Percentiles rank a stretch among this genome's conserved stretches.
These are phyloP conservation scores for Leccinum uliginosum DNA, from an alignment of 768 basidiomycete species.

Conservation along the genomic window DNA sequence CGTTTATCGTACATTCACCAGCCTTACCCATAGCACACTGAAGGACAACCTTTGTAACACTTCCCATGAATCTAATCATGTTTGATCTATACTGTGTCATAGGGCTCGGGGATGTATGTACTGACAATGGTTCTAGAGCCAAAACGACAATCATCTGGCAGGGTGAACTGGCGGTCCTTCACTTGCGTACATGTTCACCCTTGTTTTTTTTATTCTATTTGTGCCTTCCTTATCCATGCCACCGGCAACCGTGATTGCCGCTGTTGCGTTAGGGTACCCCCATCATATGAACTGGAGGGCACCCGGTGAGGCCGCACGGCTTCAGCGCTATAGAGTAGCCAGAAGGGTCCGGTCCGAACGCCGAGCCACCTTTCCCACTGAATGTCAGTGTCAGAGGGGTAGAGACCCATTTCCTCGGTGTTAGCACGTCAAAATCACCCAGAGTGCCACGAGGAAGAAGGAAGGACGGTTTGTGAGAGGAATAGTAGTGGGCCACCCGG, in stretches of 20 bases:
- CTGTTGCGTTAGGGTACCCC: neutral
- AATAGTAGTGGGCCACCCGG: neutral
- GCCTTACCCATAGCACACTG: too few species aligned
- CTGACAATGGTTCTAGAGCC: neutral
- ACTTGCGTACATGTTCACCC: neutral
- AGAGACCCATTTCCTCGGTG: neutral
- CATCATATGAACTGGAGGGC: neutral
- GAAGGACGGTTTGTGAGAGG: neutral
- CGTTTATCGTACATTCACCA: too few species aligned
- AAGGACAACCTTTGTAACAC: too few species aligned
- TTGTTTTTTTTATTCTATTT: too few species aligned
- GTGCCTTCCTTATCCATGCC: neutral
- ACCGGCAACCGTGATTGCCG: neutral
- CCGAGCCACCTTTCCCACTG: neutral
- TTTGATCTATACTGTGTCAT: too few species aligned
- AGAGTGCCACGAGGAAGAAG: neutral
- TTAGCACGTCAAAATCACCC: neutral
- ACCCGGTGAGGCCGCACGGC: neutral
- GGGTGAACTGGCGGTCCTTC: neutral
- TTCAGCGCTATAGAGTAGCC: neutral
- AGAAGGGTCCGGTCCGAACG: neutral
- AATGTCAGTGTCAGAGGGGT: neutral
- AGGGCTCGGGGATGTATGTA: too few species aligned
- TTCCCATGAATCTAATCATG: too few species aligned
- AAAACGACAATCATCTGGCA: neutral